These are phyloP conservation scores for Nemania sp. DNA, from an alignment of 2,329 filamentous ascomycete species.

Conservation along the genomic window DNA sequence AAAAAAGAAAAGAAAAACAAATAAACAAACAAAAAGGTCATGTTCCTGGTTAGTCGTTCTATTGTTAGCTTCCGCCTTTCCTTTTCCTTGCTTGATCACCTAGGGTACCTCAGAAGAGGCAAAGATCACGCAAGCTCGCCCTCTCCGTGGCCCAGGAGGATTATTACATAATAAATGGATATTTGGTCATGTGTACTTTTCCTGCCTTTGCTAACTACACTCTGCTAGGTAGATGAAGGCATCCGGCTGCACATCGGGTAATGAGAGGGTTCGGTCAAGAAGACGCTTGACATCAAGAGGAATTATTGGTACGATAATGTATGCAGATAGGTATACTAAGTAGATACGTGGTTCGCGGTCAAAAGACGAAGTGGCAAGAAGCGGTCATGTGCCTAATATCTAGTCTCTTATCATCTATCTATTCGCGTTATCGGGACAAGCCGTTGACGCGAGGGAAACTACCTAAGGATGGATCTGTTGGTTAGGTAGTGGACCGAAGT, in stretches of 20 bases:
- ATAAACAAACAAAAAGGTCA: too few species aligned
- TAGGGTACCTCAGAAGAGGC: background rate
- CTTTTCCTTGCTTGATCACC: background rate
- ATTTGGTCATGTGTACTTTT: too few species aligned
- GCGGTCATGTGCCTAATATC: constrained; percentile 18
- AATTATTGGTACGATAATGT: background rate
- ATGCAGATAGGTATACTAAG: background rate
- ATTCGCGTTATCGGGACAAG: background rate
- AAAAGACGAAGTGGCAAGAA: constrained; percentile 6
- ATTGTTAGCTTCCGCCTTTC: too few species aligned
- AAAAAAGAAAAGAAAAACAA: background rate
- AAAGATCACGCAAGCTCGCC: too few species aligned
- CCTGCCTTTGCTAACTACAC: too few species aligned
- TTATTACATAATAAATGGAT: too few species aligned
- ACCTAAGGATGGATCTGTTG: background rate
- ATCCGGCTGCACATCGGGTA: too few species aligned
- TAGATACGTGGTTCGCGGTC: constrained; percentile 6
- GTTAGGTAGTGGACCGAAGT: too few species aligned
- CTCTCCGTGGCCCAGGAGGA: too few species aligned
- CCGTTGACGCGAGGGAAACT: background rate
- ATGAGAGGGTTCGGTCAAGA: too few species aligned
- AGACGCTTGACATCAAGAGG: background rate
- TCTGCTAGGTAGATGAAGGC: too few species aligned
- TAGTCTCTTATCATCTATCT: background rate
- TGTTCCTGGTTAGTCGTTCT: too few species aligned